These are phyloP conservation scores for Paraleonurus japonicus DNA, from an alignment of 257 asterid species.

Conservation along the genomic window DNA sequence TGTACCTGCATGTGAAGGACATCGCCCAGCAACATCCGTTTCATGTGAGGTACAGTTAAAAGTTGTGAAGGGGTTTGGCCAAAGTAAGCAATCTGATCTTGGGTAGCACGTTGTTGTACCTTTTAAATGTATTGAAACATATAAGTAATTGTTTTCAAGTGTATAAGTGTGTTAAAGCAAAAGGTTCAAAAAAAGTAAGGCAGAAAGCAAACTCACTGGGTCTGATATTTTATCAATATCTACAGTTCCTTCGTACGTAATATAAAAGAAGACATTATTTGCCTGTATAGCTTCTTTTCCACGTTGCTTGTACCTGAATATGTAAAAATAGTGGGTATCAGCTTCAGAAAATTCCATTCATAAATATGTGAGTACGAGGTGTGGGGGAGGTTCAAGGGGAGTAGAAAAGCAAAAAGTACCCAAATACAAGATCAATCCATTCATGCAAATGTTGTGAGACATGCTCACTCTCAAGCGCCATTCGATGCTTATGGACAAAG, in stretches of 20 bases:
- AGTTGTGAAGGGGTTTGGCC: conserved; percentile 99
- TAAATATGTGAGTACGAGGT: background rate
- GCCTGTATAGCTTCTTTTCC: conserved; percentile 97
- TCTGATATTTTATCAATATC: conserved; percentile 93
- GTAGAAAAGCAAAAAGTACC: conserved; percentile 45
- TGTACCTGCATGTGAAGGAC: conserved; percentile 96
- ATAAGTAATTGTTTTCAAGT: conserved; percentile 18
- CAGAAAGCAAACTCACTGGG: conserved; percentile 62
- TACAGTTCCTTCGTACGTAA: conserved; percentile 95
- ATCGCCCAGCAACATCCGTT: conserved; percentile 77
- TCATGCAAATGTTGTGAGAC: conserved; percentile 91
- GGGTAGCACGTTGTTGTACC: conserved; percentile 94
- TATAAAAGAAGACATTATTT: conserved; percentile 89
- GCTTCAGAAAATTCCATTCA: conserved; percentile 11
- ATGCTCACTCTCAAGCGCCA: conserved; percentile 98
- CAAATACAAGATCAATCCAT: conserved; percentile 97
- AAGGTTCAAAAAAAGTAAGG: background rate
- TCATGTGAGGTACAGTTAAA: conserved; percentile 83
- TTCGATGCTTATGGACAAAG: conserved; percentile 89
- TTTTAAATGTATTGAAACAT: conserved; percentile 31
- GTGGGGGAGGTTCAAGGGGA: conserved; percentile 4
- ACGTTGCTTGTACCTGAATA: conserved; percentile 89
- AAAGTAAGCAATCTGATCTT: conserved; percentile 97
- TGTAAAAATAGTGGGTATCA: conserved; percentile 23
- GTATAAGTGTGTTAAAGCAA: conserved; percentile 19